phyloP scores from a whole-genome alignment of 2,329 filamentous ascomycete genomes.

The Leptographium radiaticola region DNA sequence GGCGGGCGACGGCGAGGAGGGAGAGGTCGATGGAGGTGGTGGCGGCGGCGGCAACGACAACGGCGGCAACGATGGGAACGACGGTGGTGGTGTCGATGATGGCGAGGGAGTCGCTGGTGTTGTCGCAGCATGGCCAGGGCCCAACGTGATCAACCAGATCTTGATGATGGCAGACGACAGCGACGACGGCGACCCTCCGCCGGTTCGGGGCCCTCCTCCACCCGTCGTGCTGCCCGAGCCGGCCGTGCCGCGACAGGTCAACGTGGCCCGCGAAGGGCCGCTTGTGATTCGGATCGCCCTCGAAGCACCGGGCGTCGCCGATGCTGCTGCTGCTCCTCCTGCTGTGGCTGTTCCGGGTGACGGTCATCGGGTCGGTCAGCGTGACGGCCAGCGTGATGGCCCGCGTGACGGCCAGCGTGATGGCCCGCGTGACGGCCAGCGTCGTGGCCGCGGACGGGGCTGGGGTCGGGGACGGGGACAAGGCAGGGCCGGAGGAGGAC shows the following conservation, averaged over 20 bases:
- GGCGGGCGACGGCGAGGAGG: conserved; percentile 50
- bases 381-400: not conserved
- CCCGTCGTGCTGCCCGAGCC: conserved; percentile 16
- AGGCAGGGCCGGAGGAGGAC: not conserved
- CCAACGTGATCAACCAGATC: too few species aligned
- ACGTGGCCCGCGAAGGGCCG: conserved; percentile 41
- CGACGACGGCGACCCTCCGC: conserved; percentile 26
- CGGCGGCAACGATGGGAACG: conserved; percentile 27
- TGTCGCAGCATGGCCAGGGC: too few species aligned
- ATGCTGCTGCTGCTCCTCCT: not conserved
- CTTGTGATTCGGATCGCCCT: conserved; percentile 41
- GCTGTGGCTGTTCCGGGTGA: not conserved
- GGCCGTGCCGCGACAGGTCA: conserved; percentile 22
- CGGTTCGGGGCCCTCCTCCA: too few species aligned
- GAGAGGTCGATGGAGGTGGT: conserved; percentile 12
- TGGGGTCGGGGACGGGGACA: not conserved
- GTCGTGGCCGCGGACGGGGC: not conserved
- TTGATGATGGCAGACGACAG: conserved; percentile 18
- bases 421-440: not conserved
- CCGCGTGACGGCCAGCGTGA: not conserved
- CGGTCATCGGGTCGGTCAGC: not conserved
- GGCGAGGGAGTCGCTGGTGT: too few species aligned
- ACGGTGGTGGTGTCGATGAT: conserved; percentile 18
- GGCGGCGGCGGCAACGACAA: too few species aligned
- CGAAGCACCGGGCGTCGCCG: conserved; percentile 5